Evolutionary conservation across 495 filamentous ascomycete genomes (phyloP).

Genomic region (Aspergillus egyptiacus): DNA sequence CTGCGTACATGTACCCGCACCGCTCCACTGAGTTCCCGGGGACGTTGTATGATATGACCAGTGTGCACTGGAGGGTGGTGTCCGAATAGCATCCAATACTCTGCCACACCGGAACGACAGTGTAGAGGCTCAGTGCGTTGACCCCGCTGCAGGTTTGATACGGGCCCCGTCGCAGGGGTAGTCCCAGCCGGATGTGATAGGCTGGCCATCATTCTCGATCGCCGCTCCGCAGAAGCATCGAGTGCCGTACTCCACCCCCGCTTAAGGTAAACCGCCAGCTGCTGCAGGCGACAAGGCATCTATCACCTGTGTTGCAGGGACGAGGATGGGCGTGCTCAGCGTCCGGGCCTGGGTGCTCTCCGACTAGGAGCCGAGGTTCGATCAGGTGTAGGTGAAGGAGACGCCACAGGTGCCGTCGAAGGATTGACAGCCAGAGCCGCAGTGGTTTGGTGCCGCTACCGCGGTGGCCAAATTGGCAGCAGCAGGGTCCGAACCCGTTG

Average conservation of each 20-base stretch:
- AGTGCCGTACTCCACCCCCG: neutral
- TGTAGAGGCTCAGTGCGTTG: neutral
- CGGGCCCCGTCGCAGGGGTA: neutral
- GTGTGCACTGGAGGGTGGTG: neutral
- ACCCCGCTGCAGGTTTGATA: neutral
- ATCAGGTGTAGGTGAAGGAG: neutral
- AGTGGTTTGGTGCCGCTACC: neutral
- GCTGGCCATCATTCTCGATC: neutral
- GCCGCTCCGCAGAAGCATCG: neutral
- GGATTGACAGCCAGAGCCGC: neutral
- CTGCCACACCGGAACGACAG: neutral
- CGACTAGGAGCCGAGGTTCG: neutral
- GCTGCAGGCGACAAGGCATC: neutral
- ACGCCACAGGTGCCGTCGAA: slow-evolving; percentile 1
- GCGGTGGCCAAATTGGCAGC: slow-evolving; percentile 4
- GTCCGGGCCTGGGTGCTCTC: neutral
- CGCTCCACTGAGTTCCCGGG: neutral
- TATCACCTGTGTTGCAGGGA: neutral
- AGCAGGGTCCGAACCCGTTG: slow-evolving; percentile 2
- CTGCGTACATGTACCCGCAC: neutral
- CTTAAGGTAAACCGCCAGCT: neutral
- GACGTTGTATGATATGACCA: neutral
- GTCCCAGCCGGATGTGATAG: neutral
- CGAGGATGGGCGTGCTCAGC: neutral
- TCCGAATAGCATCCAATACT: slow-evolving; percentile 2